Percentiles rank a stretch among this genome's conserved stretches.
These are phyloP conservation scores for Pseudogymnoascus sp. DNA, from an alignment of 2,329 filamentous ascomycete species.

Conservation along the genomic window DNA sequence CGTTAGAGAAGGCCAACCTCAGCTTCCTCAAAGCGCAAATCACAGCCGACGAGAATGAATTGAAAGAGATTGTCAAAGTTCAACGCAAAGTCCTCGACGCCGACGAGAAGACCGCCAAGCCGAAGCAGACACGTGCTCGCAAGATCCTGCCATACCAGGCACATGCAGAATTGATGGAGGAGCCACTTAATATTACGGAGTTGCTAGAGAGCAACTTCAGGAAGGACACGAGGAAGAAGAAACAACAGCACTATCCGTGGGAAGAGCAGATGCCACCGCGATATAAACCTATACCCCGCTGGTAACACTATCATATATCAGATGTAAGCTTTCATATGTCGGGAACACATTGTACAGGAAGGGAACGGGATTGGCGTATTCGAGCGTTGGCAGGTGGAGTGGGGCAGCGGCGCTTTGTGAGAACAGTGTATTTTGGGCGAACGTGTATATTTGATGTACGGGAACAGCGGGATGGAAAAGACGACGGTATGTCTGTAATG, in stretches of 20 bases:
- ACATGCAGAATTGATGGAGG: slow-evolving; percentile 21
- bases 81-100: slow-evolving; percentile 13
- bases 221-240: slow-evolving; percentile 9
- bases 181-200: slow-evolving; percentile 19
- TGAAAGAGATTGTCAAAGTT: slow-evolving; percentile 63
- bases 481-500: slow-evolving; percentile 8
- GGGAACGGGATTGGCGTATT: slow-evolving; percentile 3
- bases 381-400: background rate
- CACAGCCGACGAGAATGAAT: slow-evolving; percentile 62
- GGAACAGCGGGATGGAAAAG: slow-evolving; percentile 2
- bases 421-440: slow-evolving; percentile 1
- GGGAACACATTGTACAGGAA: background rate
- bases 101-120: slow-evolving; percentile 12
- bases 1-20: slow-evolving; percentile 47
- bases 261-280: slow-evolving; percentile 15
- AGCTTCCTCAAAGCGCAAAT: slow-evolving; percentile 81
- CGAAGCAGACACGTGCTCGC: slow-evolving; percentile 15
- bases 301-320: slow-evolving; percentile 6
- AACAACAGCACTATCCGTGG: slow-evolving; percentile 13
- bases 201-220: slow-evolving; percentile 19
- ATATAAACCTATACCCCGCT: background rate
- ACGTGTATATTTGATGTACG: background rate
- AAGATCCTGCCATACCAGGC: slow-evolving; percentile 22
- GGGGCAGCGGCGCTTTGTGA: background rate
- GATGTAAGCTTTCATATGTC: slow-evolving; percentile 7